These are phyloP conservation scores for Amborella trichopoda DNA, from an alignment of 164 flowering plant species.

Conservation along the genomic window DNA sequence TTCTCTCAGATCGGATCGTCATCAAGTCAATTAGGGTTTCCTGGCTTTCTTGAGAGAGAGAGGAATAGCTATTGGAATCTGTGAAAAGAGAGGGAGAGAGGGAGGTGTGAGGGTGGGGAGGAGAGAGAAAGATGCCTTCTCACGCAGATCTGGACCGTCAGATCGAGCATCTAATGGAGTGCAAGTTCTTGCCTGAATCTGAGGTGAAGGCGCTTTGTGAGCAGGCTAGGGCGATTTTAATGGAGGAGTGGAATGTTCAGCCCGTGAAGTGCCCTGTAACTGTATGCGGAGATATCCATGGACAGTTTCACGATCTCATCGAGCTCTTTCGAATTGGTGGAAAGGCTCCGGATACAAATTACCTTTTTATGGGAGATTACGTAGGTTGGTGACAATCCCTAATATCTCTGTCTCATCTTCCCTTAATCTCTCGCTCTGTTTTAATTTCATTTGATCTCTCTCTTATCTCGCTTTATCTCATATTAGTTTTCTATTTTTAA, in stretches of 20 bases:
- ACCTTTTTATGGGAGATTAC: conserved; percentile 37
- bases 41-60: too few relatives aligned
- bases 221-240: conserved; percentile 29
- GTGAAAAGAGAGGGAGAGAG: too few relatives aligned
- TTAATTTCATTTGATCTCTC: too few relatives aligned
- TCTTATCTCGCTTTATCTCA: too few relatives aligned
- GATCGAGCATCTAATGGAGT: conserved; percentile 37
- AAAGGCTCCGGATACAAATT: conserved; percentile 32
- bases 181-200: conserved; percentile 24
- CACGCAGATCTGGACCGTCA: conserved; percentile 35
- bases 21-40: too few relatives aligned
- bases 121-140: conserved; percentile 25
- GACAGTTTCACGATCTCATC: conserved; percentile 35
- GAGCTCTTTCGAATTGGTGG: conserved; percentile 40
- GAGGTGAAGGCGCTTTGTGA: conserved; percentile 30
- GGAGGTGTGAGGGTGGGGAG: too few relatives aligned
- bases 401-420: not conserved
- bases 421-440: not conserved
- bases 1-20: too few relatives aligned
- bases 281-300: conserved; percentile 39
- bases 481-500: too few relatives aligned
- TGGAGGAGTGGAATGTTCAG: conserved; percentile 38
- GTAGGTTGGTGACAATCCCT: conserved; percentile 18
- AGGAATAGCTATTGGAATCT: too few relatives aligned
- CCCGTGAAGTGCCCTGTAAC: conserved; percentile 39